Evolutionary conservation across 805 yeast species (phyloP), one percentile per base, ranked within the genome.

Genomic region (Barnettozyma wickerhamii): DNA sequence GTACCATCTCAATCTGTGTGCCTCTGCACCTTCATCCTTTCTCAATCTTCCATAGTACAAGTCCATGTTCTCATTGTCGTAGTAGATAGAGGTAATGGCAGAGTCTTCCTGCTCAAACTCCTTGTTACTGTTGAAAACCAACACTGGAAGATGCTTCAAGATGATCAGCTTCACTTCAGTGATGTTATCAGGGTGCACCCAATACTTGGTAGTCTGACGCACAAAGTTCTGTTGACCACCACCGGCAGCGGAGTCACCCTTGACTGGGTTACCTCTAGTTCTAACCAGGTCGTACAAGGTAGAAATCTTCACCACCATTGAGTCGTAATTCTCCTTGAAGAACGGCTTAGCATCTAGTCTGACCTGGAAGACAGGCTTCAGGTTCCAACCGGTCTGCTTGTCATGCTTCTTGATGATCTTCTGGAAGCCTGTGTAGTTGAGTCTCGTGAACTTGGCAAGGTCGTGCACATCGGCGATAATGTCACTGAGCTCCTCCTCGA

Each of bases 161-260:
- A 93, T 82, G 49, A 89, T 84, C 58, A 93, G 77, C 68, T 93
- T 93, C 62, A 93, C 75, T 69, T 93, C 98, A 13, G 98, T 93
- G 62, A 93, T 90, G 62, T 93, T 90, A 64, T 93, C 98, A 3
- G 97, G 96, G 59, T 93, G 99, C 24, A 93, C 98, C 99, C 99
- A 93, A 66, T 93, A 93, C 61, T 93, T 93, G 7, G 99, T 93
- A 17, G 99, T 93, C 66, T 93, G 99, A 65, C 99, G 84, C 34
- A 93, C 98, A 57, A 93, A 93, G 68, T 93, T 93, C 64, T 93
- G 99, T 72, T 90, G 97, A 32, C 84, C 75, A 33, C 99, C 99
- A 58, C 99, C 99, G n/a, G 99, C 97, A 5, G 97, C 62, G 4
- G 96, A 81, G 65, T 93, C 99, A 49, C 98, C 98, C 56, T 79